Base-by-base conservation (phyloP, 805 yeast genomes). In the Barnettozyma botsteinii region DNA sequence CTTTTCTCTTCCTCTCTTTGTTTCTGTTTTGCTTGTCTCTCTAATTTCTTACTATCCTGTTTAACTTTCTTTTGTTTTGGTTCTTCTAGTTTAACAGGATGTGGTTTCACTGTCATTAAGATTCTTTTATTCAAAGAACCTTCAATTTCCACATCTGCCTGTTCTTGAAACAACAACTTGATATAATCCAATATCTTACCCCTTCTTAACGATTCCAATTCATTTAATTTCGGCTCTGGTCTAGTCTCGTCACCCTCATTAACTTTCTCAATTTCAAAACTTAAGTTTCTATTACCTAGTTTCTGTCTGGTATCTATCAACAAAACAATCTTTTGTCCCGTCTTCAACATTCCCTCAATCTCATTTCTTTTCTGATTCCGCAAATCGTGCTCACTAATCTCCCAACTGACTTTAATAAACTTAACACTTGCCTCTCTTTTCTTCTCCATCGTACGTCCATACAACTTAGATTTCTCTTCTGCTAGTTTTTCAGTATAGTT, bases 361-460 rank as follows among this genome's bases (percentile, higher is more conserved):
- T 78, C 84, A 39, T 66, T 64, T 12, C 61, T 60, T 51, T 78
- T 78, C 44, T 78, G 84, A 28, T 70, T 67, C 21, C 52, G 55
- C 41, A 78, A 59, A 55, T 78, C 84, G 31, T 70, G 67, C 25
- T 61, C 56, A n/a, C 71, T 69, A 17, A 77, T 77, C 34, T 71
- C 69, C 83, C 83, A 78, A 10, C 77, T 67, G 4, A 78, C 55
- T 31, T 69, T 69, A 25, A 78, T 58, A 24, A 67, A 59, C 47
- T 77, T 77, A n/a, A 66, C 45, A 24, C 66, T 65, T 0, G 49
- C 42, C 13, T 60, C 65, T 41, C 58, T 48, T 28, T 45, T 52
- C 40, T 49, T 54, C 24, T 46, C 59, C 19, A 31, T 45, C 1
- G 57, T 55, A 32, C 60, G 45, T n/a, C 60, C 59, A 36, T 33